Evolutionary conservation across 2,329 filamentous ascomycete species (phyloP).

Genomic region (Scopulariopsis brevicaulis): DNA sequence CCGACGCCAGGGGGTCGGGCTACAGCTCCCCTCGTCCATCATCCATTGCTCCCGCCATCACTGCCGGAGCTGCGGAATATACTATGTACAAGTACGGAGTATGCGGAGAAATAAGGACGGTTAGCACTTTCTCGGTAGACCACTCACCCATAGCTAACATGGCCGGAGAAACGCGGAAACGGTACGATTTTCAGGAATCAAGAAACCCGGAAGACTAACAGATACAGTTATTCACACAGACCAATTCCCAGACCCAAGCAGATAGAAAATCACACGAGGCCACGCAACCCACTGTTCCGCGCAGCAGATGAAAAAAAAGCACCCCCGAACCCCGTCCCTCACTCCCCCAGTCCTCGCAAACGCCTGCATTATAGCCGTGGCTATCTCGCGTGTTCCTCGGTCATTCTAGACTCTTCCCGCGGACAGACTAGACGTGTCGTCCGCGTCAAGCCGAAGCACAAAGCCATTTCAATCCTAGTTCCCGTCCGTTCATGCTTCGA

Average conservation of each 20-base stretch:
- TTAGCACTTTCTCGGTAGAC: not conserved
- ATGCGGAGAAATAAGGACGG: not conserved
- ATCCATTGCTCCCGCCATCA: not conserved
- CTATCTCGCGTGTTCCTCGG: not conserved
- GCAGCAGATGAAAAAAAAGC: not conserved
- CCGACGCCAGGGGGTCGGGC: not conserved
- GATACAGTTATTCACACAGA: not conserved
- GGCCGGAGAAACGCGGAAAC: not conserved
- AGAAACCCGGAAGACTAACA: not conserved
- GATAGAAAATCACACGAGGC: not conserved
- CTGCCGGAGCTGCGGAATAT: not conserved
- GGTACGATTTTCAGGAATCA: not conserved
- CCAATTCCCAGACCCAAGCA: not conserved
- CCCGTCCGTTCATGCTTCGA: slow-evolving; percentile 31
- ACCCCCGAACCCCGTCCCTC: not conserved
- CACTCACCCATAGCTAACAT: not conserved
- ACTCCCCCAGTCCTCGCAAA: not conserved
- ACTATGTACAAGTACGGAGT: no score
- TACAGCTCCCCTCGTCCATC: not conserved
- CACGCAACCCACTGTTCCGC: not conserved
- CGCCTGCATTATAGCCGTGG: not conserved
- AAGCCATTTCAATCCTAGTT: not conserved
- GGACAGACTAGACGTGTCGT: not conserved
- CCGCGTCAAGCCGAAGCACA: not conserved
- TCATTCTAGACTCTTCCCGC: not conserved